These are phyloP conservation scores for Colletotrichum caudatum DNA, from an alignment of 2,329 filamentous ascomycete genomes.

Conservation along the genomic window DNA sequence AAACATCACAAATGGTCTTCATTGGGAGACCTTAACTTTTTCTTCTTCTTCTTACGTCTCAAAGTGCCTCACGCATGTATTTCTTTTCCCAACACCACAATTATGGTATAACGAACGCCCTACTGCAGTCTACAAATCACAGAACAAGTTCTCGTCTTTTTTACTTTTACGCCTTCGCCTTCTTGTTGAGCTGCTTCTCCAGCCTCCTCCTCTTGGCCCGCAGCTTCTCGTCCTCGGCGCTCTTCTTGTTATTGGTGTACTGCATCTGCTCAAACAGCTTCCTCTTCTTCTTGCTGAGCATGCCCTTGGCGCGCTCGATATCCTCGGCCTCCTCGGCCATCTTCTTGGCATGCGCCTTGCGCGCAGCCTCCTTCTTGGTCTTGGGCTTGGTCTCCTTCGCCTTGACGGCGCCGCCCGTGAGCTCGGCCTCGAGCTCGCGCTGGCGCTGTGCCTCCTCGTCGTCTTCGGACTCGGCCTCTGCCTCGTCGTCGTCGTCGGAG, in stretches of 20 bases:
- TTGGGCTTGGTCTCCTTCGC: conserved; percentile 64
- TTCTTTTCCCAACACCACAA: conserved; percentile 42
- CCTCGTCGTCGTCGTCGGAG: conserved; percentile 56
- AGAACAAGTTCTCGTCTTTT: conserved; percentile 13
- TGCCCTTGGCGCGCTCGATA: conserved; percentile 92
- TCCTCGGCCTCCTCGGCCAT: conserved; percentile 85
- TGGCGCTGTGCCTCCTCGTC: conserved; percentile 82
- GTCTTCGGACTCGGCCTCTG: conserved; percentile 58
- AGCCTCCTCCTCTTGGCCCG: conserved; percentile 90
- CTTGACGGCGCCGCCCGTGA: conserved; percentile 74
- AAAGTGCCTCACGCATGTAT: conserved; percentile 16
- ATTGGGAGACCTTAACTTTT: no score
- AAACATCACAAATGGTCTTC: neutral
- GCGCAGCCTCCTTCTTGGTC: conserved; percentile 76
- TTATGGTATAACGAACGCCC: conserved; percentile 42
- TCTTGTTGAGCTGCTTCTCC: conserved; percentile 72
- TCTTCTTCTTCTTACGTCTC: neutral
- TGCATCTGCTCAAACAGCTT: conserved; percentile 98
- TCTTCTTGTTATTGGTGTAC: conserved; percentile 93
- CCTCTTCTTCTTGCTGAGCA: conserved; percentile 97
- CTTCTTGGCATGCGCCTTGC: conserved; percentile 77
- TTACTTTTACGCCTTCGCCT: conserved; percentile 36
- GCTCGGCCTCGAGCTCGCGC: conserved; percentile 91
- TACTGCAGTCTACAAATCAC: conserved; percentile 35
- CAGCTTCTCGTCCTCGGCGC: conserved; percentile 88